A percentile compares a stretch with the other conserved stretches of the same genome.
Conservation (phyloP, 148 eudicot genomes). For the Vaccinium myrtillus region DNA sequence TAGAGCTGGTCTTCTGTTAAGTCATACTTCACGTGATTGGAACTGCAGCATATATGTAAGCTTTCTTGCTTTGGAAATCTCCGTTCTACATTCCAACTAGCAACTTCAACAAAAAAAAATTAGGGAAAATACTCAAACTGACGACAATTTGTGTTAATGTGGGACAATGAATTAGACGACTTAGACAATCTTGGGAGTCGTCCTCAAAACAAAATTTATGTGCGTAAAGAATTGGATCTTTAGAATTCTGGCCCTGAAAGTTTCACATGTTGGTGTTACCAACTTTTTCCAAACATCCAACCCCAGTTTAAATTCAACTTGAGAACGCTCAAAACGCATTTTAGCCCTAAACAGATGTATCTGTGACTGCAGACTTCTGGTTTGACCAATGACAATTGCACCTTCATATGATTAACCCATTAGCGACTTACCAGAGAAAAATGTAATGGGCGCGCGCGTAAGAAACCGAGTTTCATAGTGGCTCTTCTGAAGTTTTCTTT, state of each 20-base stretch:
- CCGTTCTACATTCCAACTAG: neutral
- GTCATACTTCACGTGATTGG: neutral
- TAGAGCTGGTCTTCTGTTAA: conserved; percentile 8
- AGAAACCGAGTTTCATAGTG: neutral
- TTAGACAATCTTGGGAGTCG: neutral
- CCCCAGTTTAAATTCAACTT: too few relatives aligned
- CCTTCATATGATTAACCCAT: neutral
- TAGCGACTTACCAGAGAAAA: neutral
- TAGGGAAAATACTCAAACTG: neutral
- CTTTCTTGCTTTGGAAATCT: neutral
- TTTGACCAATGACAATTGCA: neutral
- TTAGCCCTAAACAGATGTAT: too few relatives aligned
- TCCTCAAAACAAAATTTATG: neutral
- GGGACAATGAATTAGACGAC: neutral
- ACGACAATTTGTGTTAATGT: neutral
- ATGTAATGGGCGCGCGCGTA: neutral
- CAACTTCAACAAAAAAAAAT: neutral
- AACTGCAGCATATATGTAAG: neutral
- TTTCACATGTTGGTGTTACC: neutral
- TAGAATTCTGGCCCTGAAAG: neutral
- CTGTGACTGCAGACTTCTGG: neutral
- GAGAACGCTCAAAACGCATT: too few relatives aligned
- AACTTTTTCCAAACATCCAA: neutral
- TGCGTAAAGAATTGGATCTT: neutral
- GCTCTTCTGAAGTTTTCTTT: neutral